phyloP scores from a whole-genome alignment of 2,329 filamentous ascomycete genomes.

The Alternaria brassicae region DNA sequence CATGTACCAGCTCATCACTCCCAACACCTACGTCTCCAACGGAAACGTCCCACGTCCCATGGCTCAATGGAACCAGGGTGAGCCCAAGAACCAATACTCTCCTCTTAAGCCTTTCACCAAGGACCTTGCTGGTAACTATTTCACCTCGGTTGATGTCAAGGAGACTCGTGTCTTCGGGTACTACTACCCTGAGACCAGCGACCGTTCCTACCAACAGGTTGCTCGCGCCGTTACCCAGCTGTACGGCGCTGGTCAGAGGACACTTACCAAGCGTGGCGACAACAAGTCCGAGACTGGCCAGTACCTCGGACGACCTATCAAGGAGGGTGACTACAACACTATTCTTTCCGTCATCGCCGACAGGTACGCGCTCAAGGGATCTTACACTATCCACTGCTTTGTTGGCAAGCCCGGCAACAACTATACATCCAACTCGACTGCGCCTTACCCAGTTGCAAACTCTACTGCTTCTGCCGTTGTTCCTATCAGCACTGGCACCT shows the following conservation, averaged over 20 bases:
- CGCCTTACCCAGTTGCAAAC: conserved; percentile 27
- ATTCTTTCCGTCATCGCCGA: conserved; percentile 42
- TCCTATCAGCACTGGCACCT: conserved; percentile 4
- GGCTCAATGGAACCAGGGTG: conserved; percentile 53
- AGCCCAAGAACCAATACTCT: conserved; percentile 61
- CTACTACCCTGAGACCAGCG: conserved; percentile 47
- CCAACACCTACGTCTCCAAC: conserved; percentile 69
- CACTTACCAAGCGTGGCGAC: conserved; percentile 32
- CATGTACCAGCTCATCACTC: conserved; percentile 78
- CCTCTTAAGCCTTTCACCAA: conserved; percentile 49
- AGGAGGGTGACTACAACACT: conserved; percentile 47
- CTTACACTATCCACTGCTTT: conserved; percentile 49
- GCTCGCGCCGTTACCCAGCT: conserved; percentile 37
- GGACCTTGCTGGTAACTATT: conserved; percentile 56
- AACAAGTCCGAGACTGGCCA: conserved; percentile 23
- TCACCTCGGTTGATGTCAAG: conserved; percentile 40
- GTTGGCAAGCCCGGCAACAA: conserved; percentile 39
- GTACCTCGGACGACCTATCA: conserved; percentile 43
- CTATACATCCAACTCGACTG: conserved; percentile 32
- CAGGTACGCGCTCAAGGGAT: conserved; percentile 46
- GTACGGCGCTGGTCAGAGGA: conserved; percentile 52
- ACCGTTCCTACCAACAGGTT: conserved; percentile 31
- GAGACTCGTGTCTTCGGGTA: conserved; percentile 53
- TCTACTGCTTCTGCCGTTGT: conserved; percentile 19
- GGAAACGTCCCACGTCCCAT: conserved; percentile 40